Evolutionary conservation across 179 eudicot species (phyloP), one percentile per base, ranked within the genome.

Genomic region (Actinidia arguta): DNA sequence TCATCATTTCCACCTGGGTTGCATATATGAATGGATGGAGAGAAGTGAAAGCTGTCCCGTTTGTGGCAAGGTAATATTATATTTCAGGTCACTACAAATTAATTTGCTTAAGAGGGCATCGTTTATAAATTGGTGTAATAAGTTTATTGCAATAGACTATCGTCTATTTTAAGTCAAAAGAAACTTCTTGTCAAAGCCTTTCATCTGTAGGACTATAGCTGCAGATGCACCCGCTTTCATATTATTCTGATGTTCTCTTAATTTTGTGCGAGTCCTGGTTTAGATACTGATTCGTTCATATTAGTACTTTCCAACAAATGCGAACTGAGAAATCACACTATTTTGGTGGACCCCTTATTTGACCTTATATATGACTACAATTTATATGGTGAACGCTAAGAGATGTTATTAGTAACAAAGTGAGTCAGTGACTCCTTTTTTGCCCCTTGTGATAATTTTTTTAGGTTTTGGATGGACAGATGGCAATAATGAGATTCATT

Each of bases 11-110:
- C 96, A 92, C 83, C 90, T 92, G 36, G 87, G 92, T 63, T 90
- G 96, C 86, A 91, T 92, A 88, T 90, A 90, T 48, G 96, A 87
- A 47, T 92, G 94, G 96, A 85, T 88, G 96, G 94, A 92, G 86
- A 85, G 91, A 91, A 92, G 94, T 81, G 86, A 88, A 13, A 81
- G 58, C 56, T 92, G 95, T 81, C 95, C 95, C 20, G 80, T 92
- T 61, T 91, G 95, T 90, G 88, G 85, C 87, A 84, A 86, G 93
- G 94, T 91, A 91, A 72, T 54, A 46, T 47, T 46, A 17, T 78
- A 12, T 51, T 64, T 10, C n/a, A 50, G 13, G 27, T 51, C 46
- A 8, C 24, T 18, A 39, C 9, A 11, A 47, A 13, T 59, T 76
- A 25, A 5, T 56, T 58, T 58, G 20, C n/a, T 76, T 42, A 24